Percentiles rank a stretch among this genome's conserved stretches.
Evolutionary conservation across 2,329 filamentous ascomycete genomes (phyloP).

Genomic region (Nakataea oryzae): DNA sequence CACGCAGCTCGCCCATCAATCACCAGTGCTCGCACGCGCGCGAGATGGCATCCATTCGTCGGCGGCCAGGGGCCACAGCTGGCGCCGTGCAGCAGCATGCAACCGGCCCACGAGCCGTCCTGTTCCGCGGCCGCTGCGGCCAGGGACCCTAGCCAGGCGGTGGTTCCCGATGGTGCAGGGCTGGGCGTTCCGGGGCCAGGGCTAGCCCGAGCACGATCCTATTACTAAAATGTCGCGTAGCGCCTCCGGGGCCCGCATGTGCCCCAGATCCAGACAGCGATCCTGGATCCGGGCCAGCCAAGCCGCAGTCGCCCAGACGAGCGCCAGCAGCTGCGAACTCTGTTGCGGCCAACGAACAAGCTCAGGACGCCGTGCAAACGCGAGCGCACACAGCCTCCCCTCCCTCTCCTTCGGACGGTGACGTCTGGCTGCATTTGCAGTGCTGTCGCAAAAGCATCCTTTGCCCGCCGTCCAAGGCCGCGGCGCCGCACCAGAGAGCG

Average conservation of each 20-base stretch:
- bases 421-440: neutral
- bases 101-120: no score
- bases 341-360: slow-evolving; percentile 27
- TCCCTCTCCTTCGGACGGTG: neutral
- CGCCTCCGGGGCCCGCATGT: neutral
- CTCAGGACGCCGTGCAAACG: slow-evolving; percentile 15
- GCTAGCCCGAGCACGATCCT: no score
- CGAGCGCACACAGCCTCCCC: neutral
- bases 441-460: no score
- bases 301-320: slow-evolving; percentile 26
- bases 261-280: neutral
- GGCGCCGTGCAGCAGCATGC: no score
- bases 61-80: no score
- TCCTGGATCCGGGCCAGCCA: neutral
- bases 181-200: no score
- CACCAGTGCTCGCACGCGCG: no score
- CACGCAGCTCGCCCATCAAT: neutral
- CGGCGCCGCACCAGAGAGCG: neutral
- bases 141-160: no score
- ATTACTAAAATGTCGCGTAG: neutral
- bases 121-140: no score
- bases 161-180: no score
- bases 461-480: neutral
- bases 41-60: no score
- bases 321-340: slow-evolving; percentile 24